Evolutionary conservation across 495 filamentous ascomycete genomes (phyloP).

Genomic region (Aspergillus panamensis): DNA sequence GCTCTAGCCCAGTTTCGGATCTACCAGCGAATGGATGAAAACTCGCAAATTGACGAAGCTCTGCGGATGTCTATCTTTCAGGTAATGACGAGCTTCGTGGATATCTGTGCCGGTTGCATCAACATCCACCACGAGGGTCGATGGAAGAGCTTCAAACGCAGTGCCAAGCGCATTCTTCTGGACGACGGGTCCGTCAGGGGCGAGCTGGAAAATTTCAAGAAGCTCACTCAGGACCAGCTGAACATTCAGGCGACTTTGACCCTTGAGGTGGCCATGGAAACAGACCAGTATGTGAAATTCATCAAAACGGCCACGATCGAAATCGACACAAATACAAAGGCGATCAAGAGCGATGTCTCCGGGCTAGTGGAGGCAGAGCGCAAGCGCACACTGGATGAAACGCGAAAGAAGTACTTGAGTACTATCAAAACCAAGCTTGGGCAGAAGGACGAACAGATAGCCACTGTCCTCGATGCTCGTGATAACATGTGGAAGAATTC

Average conservation of each 20-base stretch:
- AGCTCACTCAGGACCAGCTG: slow-evolving; percentile 12
- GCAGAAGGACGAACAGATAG: slow-evolving; percentile 8
- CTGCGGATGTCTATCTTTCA: slow-evolving; percentile 20
- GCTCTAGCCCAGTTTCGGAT: slow-evolving; percentile 24
- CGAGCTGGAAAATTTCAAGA: slow-evolving; percentile 14
- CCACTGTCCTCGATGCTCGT: slow-evolving; percentile 7
- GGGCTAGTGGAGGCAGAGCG: slow-evolving; percentile 13
- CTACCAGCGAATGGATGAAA: slow-evolving; percentile 26
- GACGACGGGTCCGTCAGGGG: slow-evolving; percentile 15
- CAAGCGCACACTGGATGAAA: slow-evolving; percentile 11
- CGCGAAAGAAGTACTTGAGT: slow-evolving; percentile 7
- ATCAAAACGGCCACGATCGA: slow-evolving; percentile 13
- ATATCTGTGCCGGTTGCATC: slow-evolving; percentile 25
- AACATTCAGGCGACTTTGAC: slow-evolving; percentile 17
- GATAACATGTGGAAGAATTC: slow-evolving; percentile 18
- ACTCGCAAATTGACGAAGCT: slow-evolving; percentile 18
- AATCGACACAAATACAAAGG: slow-evolving; percentile 11
- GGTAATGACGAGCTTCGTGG: slow-evolving; percentile 27
- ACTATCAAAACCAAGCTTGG: slow-evolving; percentile 12
- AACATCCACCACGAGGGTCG: slow-evolving; percentile 17
- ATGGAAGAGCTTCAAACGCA: slow-evolving; percentile 22
- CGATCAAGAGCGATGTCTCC: slow-evolving; percentile 15
- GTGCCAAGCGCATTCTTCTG: slow-evolving; percentile 9
- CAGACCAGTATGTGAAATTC: slow-evolving; percentile 6
- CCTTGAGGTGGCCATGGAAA: slow-evolving; percentile 16